Conservation (phyloP, 257 asterid genomes). For the Verbena officinalis region DNA sequence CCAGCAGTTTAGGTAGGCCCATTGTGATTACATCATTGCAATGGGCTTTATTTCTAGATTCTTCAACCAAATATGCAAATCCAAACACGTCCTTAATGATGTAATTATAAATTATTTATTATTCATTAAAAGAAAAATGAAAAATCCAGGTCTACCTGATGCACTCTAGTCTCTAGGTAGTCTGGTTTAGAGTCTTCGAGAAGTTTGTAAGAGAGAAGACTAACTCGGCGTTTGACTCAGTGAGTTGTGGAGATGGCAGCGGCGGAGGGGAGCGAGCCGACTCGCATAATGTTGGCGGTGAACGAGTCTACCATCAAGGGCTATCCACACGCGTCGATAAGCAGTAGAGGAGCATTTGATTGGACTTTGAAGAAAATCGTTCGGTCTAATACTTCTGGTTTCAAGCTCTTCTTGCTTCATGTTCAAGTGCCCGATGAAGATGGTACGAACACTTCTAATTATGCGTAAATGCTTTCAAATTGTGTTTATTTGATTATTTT, state of each 20-base stretch:
- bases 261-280: constrained; percentile 53
- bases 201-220: constrained; percentile 4
- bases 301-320: constrained; percentile 85
- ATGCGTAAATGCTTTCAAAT: not conserved
- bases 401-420: constrained; percentile 71
- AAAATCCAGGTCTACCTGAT: not conserved
- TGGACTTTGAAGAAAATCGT: constrained; percentile 79
- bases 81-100: constrained; percentile 1
- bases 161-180: not conserved
- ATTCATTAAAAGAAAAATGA: not conserved
- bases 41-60: not conserved
- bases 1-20: not conserved
- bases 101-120: not conserved
- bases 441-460: constrained; percentile 38
- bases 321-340: constrained; percentile 81
- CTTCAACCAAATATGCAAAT: not conserved
- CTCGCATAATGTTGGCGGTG: constrained; percentile 78
- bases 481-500: not conserved
- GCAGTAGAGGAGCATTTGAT: constrained; percentile 82
- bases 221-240: constrained; percentile 19
- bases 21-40: not conserved
- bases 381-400: constrained; percentile 66
- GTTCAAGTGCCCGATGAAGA: constrained; percentile 90
- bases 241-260: constrained; percentile 38
- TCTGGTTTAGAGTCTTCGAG: constrained; percentile 18